Base-by-base conservation (phyloP, 495 filamentous ascomycete species). In the Talaromyces ruber region DNA sequence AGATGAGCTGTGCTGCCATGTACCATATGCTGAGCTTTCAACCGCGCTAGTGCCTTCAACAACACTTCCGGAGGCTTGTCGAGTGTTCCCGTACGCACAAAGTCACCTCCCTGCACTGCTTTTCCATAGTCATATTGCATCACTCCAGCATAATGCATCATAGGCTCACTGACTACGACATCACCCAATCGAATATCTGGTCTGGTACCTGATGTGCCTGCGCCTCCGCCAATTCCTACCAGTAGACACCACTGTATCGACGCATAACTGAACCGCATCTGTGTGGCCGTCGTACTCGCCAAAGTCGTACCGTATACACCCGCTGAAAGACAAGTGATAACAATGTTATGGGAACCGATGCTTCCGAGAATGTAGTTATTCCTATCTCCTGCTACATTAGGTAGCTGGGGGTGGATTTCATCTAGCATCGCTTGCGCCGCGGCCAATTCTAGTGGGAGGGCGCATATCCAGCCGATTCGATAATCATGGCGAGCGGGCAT, bases 401-500 rank as follows among this genome's bases (percentile, higher is more conserved):
- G 25, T 25, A 53, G 50, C 4, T 12, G 4, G 11, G 22, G 22
- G 18, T 53, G 50, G 4, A 28, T 60, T 60, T 78, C 72, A 59
- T 86, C 81, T 1, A 85, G 72, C 65, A 80, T 76, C 9, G 67
- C 67, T 21, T 51, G 53, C 1, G 76, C 81, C 1, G 81, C 81
- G 14, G 75, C 69, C 4, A 65, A 56, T 64, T 84, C 81, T 6
- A 21, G 4, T 47, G 43, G 18, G 9, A 47, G 43, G 43, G 43
- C 43, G 18, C n/a, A 47, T 47, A 47, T 47, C 43, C 43, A 47
- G 43, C 16, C 43, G 43, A 47, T 47, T 47, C 18, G 43, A 47
- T 47, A 47, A 6, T 47, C 43, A 8, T 47, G 43, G 4, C 43
- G 43, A 47, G 43, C 6, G 7, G 6, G 43, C 43, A 47, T 47